Conservation (phyloP, 805 yeast species). For the Metschnikowia santaceciliae region DNA sequence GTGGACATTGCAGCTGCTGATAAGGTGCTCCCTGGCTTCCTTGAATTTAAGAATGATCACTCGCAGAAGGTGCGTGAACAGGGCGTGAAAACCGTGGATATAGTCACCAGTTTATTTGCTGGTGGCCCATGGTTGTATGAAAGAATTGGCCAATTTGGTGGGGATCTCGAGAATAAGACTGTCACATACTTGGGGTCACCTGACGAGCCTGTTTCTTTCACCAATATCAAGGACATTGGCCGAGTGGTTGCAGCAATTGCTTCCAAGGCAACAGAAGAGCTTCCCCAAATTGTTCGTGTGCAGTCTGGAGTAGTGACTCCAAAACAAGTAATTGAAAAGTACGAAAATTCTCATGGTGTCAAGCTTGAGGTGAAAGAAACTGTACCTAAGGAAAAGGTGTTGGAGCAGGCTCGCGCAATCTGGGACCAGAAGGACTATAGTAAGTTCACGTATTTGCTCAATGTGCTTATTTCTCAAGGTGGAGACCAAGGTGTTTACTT, state of each 20-base stretch:
- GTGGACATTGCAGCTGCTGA: constrained; percentile 32
- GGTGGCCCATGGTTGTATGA: constrained; percentile 32
- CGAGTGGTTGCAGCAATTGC: constrained; percentile 38
- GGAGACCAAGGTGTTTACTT: constrained; percentile 36
- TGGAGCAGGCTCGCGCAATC: constrained; percentile 27
- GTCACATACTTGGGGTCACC: constrained; percentile 42
- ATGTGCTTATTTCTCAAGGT: constrained; percentile 31
- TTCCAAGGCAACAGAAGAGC: constrained; percentile 23
- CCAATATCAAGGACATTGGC: constrained; percentile 39
- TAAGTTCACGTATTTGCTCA: constrained; percentile 38
- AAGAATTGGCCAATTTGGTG: constrained; percentile 31
- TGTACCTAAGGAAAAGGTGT: constrained; percentile 22
- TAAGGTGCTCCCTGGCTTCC: constrained; percentile 32
- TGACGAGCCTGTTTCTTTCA: constrained; percentile 16
- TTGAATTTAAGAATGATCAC: constrained; percentile 32
- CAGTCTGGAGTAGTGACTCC: constrained; percentile 38
- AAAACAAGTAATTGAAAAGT: constrained; percentile 35
- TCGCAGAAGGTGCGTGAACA: constrained; percentile 34
- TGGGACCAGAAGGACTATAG: constrained; percentile 19
- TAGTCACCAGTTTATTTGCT: constrained; percentile 38
- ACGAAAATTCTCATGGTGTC: constrained; percentile 37
- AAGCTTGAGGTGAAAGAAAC: constrained; percentile 24
- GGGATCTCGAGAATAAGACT: constrained; percentile 27
- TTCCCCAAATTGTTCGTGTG: constrained; percentile 45
- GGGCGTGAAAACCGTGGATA: constrained; percentile 46